These are phyloP conservation scores for Xylariomycetidae sp. DNA, from an alignment of 2,329 filamentous ascomycete species.

Conservation along the genomic window DNA sequence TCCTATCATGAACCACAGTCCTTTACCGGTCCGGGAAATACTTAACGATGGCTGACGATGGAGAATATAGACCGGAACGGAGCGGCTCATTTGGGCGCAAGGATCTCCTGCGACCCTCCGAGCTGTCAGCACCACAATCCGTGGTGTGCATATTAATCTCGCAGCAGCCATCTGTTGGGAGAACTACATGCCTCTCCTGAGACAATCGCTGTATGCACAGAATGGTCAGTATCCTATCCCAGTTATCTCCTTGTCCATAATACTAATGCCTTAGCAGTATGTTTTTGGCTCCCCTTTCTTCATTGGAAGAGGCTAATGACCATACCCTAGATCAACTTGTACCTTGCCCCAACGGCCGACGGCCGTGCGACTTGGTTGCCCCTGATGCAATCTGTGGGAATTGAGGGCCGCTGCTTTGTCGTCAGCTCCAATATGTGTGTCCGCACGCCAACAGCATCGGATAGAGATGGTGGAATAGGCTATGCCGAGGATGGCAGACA, in stretches of 20 bases:
- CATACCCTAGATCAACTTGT: slow-evolving; percentile 60
- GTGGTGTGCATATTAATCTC: slow-evolving; percentile 72
- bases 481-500: background rate
- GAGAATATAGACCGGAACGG: slow-evolving; percentile 36
- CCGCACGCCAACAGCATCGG: slow-evolving; percentile 28
- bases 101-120: slow-evolving; percentile 72
- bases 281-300: too few relatives aligned
- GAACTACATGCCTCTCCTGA: slow-evolving; percentile 87
- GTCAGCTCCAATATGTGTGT: slow-evolving; percentile 81
- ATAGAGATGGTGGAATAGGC: background rate
- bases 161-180: slow-evolving; percentile 94
- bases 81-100: slow-evolving; percentile 84
- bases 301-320: slow-evolving; percentile 3
- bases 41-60: slow-evolving; percentile 4
- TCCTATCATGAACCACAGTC: too few relatives aligned
- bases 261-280: too few relatives aligned
- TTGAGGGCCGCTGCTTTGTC: slow-evolving; percentile 81
- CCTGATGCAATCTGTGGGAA: slow-evolving; percentile 65
- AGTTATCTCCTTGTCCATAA: too few relatives aligned
- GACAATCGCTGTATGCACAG: slow-evolving; percentile 78
- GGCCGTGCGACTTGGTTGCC: slow-evolving; percentile 72
- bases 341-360: slow-evolving; percentile 86
- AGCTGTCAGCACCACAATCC: slow-evolving; percentile 73
- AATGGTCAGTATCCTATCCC: slow-evolving; percentile 45
- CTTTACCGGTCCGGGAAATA: background rate